Base-by-base conservation (phyloP, 768 basidiomycete species). In the Kwoniella mangroviensis region DNA sequence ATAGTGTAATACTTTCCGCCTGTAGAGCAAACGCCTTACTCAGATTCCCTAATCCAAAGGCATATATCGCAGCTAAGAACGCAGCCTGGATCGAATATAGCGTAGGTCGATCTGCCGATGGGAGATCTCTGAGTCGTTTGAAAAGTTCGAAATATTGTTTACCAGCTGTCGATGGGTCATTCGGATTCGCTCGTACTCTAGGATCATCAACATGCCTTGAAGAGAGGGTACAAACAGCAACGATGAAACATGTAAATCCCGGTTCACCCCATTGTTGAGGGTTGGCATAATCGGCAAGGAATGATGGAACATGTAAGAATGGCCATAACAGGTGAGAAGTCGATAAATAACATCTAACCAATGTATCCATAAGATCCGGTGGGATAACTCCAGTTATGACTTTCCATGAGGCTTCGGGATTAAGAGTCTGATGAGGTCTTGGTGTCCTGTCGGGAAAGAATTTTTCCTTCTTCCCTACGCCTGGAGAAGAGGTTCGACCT, bases 211-310 rank as follows among this genome's bases (percentile, higher is more conserved):
- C 91, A 81, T 97, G 94, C 52, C 94, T 87, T 3, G 93, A 95
- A 0, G 93, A 90, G 5, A 97, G 87, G 73, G 93, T 95, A 79
- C 94, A 96, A 42, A 95, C 86, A 1, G 93, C 88, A n/a, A 96
- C 92, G 70, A 96, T 92, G 80, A 95, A 94, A 11, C 93, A 90
- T 51, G 92, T 93, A 78, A 97, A 97, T 10, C 94, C 94, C 9
- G 94, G 92, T 83, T 95, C 93, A 60, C 90, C 92, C 94, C 94
- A 96, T 86, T 94, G 94, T 83, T 89, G 88, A 61, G 94, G 94
- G 73, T 94, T 92, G 52, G 92, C 92, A 80, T 97, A 97, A 83
- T 97, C 94, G 45, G 89, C 86, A 54, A 94, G 86, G 83, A 95
- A 96, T 4, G 91, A 90, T 21, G 94, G 94, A 71, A 96, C 90